These are phyloP conservation scores for Acanthamoeba royreba DNA, from an alignment of 208 protist species.

Conservation along the genomic window DNA sequence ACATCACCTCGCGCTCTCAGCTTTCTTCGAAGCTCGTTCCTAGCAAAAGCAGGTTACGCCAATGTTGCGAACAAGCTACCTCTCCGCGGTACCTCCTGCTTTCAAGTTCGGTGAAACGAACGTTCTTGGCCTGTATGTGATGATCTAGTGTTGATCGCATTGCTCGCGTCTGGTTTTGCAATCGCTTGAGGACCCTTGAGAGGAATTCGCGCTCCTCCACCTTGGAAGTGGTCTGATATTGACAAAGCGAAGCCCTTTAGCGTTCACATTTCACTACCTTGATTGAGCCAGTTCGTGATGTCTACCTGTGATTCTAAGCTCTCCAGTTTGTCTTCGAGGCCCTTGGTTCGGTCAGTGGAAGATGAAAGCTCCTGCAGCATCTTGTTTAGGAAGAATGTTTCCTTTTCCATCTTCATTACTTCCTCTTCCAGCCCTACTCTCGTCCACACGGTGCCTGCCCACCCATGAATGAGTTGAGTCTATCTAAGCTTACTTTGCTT, in stretches of 20 bases:
- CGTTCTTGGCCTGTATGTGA: neutral
- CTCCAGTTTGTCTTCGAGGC: neutral
- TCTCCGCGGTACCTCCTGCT: neutral
- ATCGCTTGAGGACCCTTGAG: neutral
- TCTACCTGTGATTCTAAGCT: neutral
- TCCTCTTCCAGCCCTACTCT: neutral
- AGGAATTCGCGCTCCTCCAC: neutral
- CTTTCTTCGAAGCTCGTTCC: neutral
- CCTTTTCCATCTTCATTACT: neutral
- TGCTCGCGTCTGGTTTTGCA: neutral
- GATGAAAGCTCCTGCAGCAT: neutral
- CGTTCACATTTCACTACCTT: neutral
- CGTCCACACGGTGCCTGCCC: neutral
- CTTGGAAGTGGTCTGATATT: neutral
- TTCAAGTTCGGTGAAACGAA: neutral
- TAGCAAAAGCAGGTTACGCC: neutral
- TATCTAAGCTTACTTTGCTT: neutral
- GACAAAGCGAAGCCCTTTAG: too few species aligned
- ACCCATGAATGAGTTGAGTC: too few species aligned
- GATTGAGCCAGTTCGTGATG: too few species aligned
- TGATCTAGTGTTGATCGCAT: neutral
- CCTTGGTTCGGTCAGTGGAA: neutral
- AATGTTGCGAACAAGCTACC: neutral
- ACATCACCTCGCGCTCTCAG: neutral
- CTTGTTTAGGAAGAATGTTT: neutral